Evolutionary conservation across 225 moss, liverwort and hornwort species (phyloP).

Genomic region (Pseudoscleropodium purum): DNA sequence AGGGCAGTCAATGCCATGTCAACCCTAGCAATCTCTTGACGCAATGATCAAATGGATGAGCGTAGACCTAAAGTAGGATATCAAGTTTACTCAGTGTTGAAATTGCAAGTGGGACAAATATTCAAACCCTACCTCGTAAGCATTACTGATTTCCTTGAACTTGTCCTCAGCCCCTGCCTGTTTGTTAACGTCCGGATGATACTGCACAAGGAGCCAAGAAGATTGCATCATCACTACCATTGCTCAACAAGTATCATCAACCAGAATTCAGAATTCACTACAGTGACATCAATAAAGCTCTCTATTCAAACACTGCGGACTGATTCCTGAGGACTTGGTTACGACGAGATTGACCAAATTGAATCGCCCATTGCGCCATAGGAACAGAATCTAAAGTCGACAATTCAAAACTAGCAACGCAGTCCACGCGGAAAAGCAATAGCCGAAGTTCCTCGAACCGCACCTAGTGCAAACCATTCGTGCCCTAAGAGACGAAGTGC

Average conservation of each 20-base stretch:
- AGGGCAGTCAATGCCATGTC: neutral
- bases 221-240: neutral
- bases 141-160: constrained; percentile 98
- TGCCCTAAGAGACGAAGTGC: neutral
- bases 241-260: neutral
- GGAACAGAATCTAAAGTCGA: neutral
- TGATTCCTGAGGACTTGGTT: neutral
- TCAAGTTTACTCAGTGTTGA: neutral
- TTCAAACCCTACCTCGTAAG: constrained; percentile 70
- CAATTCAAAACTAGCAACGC: neutral
- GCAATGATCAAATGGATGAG: neutral
- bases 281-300: neutral
- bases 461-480: neutral
- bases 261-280: neutral
- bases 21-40: neutral
- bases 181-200: constrained; percentile 96
- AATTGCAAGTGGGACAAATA: neutral
- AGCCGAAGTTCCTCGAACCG: neutral
- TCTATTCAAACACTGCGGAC: neutral
- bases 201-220: constrained; percentile 41
- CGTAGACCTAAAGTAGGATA: neutral
- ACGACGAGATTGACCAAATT: neutral
- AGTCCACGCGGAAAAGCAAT: neutral
- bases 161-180: constrained; percentile 92
- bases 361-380: neutral